Evolutionary conservation across 345 rosid genomes (phyloP).

Genomic region (Syzygium aqueum): DNA sequence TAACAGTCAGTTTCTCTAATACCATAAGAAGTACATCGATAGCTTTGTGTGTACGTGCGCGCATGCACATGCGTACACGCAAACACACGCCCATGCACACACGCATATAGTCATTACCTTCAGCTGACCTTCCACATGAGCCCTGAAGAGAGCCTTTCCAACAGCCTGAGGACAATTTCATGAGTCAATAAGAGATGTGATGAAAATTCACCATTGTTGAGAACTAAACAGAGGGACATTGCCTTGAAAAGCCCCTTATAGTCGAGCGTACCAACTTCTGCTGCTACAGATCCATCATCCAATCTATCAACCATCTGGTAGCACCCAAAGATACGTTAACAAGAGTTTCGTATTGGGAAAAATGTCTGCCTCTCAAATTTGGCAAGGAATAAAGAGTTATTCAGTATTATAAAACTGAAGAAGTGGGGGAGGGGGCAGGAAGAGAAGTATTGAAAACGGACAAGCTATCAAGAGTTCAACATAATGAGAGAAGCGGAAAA

Average conservation of each 20-base stretch:
- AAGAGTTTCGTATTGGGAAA: background rate
- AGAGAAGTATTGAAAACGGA: background rate
- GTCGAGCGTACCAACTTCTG: constrained; percentile 70
- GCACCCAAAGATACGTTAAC: background rate
- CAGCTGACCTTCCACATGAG: constrained; percentile 95
- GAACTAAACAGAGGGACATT: constrained; percentile 5
- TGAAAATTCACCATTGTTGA: background rate
- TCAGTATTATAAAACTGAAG: background rate
- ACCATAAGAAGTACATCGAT: background rate
- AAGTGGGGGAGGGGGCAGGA: background rate
- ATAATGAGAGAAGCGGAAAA: background rate
- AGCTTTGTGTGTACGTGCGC: background rate
- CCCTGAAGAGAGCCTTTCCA: constrained; percentile 90
- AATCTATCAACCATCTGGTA: constrained; percentile 86
- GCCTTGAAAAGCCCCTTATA: constrained; percentile 92
- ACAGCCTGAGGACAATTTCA: constrained; percentile 58
- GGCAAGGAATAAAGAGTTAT: background rate
- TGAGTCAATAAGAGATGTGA: constrained; percentile 4
- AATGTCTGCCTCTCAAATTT: background rate
- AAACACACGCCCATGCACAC: background rate
- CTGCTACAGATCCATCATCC: constrained; percentile 76
- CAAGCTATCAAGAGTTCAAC: background rate
- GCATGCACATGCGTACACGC: background rate
- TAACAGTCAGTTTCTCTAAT: background rate
- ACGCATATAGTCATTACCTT: constrained; percentile 39